These are phyloP conservation scores for Epichloe glyceriae DNA, from an alignment of 2,329 filamentous ascomycete genomes.

Conservation along the genomic window DNA sequence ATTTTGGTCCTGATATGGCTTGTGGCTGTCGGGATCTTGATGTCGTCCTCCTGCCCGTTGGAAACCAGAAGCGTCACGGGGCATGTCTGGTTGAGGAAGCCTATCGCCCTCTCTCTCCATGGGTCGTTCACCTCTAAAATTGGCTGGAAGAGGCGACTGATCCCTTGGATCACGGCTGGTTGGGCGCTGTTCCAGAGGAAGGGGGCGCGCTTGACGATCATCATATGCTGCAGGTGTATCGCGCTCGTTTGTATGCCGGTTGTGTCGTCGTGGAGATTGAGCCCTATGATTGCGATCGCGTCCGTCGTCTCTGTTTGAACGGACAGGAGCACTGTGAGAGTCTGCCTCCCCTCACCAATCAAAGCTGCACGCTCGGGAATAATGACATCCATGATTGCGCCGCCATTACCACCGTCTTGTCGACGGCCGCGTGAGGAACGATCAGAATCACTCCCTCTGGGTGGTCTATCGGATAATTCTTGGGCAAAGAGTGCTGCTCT, in stretches of 20 bases:
- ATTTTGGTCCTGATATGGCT: conserved; percentile 44
- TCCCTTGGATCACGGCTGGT: conserved; percentile 19
- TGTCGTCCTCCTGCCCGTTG: conserved; percentile 22
- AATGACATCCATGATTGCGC: conserved; percentile 23
- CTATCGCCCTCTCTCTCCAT: conserved; percentile 27
- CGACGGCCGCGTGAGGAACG: conserved; percentile 16
- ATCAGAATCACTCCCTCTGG: conserved; percentile 18
- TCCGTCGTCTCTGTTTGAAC: conserved; percentile 29
- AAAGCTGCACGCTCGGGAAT: conserved; percentile 36
- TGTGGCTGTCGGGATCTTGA: conserved; percentile 35
- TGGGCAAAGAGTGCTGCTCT: conserved; percentile 36
- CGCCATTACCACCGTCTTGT: conserved; percentile 9
- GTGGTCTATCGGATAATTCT: conserved; percentile 16
- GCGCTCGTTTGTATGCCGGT: conserved; percentile 20
- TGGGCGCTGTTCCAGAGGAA: conserved; percentile 21
- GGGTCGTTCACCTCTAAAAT: conserved; percentile 21
- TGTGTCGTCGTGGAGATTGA: conserved; percentile 36
- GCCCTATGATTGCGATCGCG: conserved; percentile 27
- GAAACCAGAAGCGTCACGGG: conserved; percentile 27
- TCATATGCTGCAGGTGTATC: conserved; percentile 28
- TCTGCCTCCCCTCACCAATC: conserved; percentile 27
- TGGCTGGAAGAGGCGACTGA: conserved; percentile 17
- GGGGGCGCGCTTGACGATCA: conserved; percentile 32
- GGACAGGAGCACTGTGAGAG: conserved; percentile 16
- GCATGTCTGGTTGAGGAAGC: conserved; percentile 20